These are phyloP conservation scores for Aspergillus hortae DNA, from an alignment of 2,329 filamentous ascomycete genomes.

Conservation along the genomic window DNA sequence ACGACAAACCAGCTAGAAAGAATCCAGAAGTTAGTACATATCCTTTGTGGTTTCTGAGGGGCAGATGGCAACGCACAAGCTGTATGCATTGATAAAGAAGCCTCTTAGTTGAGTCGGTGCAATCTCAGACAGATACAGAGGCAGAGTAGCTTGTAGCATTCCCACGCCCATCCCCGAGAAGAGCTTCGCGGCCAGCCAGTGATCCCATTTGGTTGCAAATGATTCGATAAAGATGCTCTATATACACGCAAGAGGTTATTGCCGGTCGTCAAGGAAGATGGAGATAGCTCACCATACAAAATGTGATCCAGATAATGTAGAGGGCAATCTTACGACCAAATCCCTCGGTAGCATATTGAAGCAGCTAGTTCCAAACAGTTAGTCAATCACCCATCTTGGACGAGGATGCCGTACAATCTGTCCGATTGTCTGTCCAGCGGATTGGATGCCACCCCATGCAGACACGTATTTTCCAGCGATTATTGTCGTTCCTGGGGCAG, in stretches of 20 bases:
- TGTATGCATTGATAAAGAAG: conserved; percentile 40
- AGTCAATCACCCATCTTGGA: background rate
- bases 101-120: conserved; percentile 42
- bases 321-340: conserved; percentile 37
- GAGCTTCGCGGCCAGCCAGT: conserved; percentile 38
- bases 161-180: conserved; percentile 42
- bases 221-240: conserved; percentile 38
- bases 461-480: conserved; percentile 36
- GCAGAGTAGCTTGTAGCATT: conserved; percentile 41
- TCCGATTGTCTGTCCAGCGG: conserved; percentile 37
- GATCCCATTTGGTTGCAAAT: conserved; percentile 36
- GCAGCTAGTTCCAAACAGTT: conserved; percentile 15
- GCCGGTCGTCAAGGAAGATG: background rate
- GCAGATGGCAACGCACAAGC: conserved; percentile 24
- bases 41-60: background rate
- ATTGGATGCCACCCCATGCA: conserved; percentile 40
- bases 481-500: conserved; percentile 26
- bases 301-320: conserved; percentile 33
- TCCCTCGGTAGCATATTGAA: conserved; percentile 34
- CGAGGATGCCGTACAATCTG: conserved; percentile 29
- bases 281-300: conserved; percentile 23
- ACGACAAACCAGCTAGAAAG: conserved; percentile 39
- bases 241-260: background rate
- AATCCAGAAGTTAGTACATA: background rate
- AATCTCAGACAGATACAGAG: conserved; percentile 42